Conservation (phyloP, 108 stramenopile genomes). For the Cylindrotheca closterium region DNA sequence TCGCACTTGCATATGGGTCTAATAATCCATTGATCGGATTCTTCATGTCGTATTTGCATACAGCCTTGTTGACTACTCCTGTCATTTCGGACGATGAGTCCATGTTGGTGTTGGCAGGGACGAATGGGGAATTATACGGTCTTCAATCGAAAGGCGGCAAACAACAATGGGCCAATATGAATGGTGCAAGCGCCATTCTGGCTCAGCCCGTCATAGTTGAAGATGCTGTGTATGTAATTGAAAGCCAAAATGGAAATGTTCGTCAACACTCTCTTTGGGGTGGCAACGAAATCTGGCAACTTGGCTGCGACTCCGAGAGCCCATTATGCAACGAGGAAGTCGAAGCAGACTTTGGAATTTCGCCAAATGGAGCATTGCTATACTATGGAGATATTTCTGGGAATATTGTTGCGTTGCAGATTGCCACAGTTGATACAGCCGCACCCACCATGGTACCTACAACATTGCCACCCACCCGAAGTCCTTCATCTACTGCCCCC, state of each 20-base stretch:
- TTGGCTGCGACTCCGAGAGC: slow-evolving; percentile 20
- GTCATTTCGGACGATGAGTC: slow-evolving; percentile 8
- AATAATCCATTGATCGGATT: no score
- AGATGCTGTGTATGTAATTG: slow-evolving; percentile 31
- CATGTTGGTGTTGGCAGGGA: slow-evolving; percentile 17
- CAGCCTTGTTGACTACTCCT: slow-evolving; percentile 24
- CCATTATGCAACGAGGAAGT: slow-evolving; percentile 29
- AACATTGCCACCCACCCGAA: background rate
- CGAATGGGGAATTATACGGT: slow-evolving; percentile 17
- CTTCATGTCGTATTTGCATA: no score
- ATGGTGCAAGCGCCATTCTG: slow-evolving; percentile 17
- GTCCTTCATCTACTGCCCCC: slow-evolving; percentile 3
- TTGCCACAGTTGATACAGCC: slow-evolving; percentile 29
- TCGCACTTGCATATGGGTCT: no score
- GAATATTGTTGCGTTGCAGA: slow-evolving; percentile 29
- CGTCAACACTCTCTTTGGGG: slow-evolving; percentile 17
- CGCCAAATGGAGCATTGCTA: slow-evolving; percentile 29
- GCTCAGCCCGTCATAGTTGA: slow-evolving; percentile 15
- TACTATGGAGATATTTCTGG: slow-evolving; percentile 49
- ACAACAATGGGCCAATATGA: slow-evolving; percentile 14
- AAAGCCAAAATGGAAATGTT: slow-evolving; percentile 27
- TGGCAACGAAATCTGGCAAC: slow-evolving; percentile 27
- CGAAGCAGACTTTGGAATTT: slow-evolving; percentile 41
- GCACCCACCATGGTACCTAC: slow-evolving; percentile 23
- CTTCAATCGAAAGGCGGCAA: slow-evolving; percentile 20